Evolutionary conservation across 139 green algal genomes (phyloP), one percentile per base, ranked within the genome.

Genomic region (Monoraphidium neglectum): DNA sequence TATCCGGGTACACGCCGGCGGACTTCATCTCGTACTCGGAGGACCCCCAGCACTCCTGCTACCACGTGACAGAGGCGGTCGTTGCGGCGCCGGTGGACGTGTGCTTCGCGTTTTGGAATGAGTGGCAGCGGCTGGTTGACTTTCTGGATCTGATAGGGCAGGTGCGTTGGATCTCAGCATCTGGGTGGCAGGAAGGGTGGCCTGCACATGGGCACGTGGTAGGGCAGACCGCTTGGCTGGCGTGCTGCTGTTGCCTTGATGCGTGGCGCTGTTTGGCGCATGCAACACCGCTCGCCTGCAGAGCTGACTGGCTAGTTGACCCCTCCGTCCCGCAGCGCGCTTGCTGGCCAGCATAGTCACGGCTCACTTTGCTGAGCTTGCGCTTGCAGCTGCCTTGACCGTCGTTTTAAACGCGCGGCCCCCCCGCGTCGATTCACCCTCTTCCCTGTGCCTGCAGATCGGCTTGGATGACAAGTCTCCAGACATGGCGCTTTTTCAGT

Each of bases 91-190:
- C 85, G 57, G 36, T 72, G 0, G 65, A 54, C 3, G 40, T 79
- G 0, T 92, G 87, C 74, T 92, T 80, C 53, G 36, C 67, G 2
- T 46, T 92, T 21, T 92, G 87, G 87, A 77, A 82, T 40, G 77
- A 92, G 46, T 92, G 87, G 87, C 61, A 67, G 28, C 70, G 78
- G n/a, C 70, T 90, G 3, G 68, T 90, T 21, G 84, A 92, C 28
- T 92, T 89, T 59, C 32, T 92, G n/a, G 87, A 92, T 69, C 67
- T 92, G 3, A 76, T 92, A 30, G 77, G 76, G 1, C 81, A 90
- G 82, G 87, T 90, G 46, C 15, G n/a, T n/a, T n/a, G n/a, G n/a
- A n/a, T n/a, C n/a, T n/a, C n/a, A n/a, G n/a, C n/a, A n/a, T n/a
- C n/a, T n/a, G n/a, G n/a, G n/a, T n/a, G n/a, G n/a, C n/a, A n/a